Evolutionary conservation across 352 stramenopile genomes (phyloP), one percentile per base, ranked within the genome.

Genomic region (Elongisporangium anandrum): DNA sequence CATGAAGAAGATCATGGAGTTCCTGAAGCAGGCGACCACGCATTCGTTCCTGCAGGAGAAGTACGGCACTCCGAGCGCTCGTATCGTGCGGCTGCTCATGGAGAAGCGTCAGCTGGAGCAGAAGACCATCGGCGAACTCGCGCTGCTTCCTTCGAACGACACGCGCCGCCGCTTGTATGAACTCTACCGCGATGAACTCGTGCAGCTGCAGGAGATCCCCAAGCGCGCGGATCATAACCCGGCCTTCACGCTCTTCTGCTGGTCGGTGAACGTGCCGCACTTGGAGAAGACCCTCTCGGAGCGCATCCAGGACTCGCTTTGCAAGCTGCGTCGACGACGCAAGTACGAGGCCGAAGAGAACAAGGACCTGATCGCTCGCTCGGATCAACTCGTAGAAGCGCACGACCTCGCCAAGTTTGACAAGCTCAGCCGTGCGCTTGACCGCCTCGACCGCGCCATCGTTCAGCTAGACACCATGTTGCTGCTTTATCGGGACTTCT

Each of bases 401-500:
- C 85, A 92, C 63, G 87, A 95, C 66, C 61, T 94, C 19, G 83
- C 85, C 59, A 92, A 92, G 59, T 95, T 95, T 52, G 87, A 95
- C 69, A 89, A 87, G 64, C 70, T 95, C 38, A 94, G 87, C 54
- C 85, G 84, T 47, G 81, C 85, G 17, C 75, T 95, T 26, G 87
- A 95, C 64, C 87, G 87, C 29, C 72, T 94, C 47, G 87, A 95
- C 68, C 85, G 87, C 54, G 79, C 81, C 41, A 75, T 87, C 59
- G 83, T 95, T 56, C 87, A 94, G 52, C 67, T 95, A 39, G 87
- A 95, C 66, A 73, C 72, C 51, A 94, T 94, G 85, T 75, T 95
- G 57, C 93, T 95, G 85, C 81, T 95, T 13, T 94, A 90, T 63
- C 81, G 85, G 45, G 82, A 95, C 63, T 95, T 95, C 68, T 95